phyloP scores from a whole-genome alignment of 2,329 filamentous ascomycete species.

The Xylaria sp. region DNA sequence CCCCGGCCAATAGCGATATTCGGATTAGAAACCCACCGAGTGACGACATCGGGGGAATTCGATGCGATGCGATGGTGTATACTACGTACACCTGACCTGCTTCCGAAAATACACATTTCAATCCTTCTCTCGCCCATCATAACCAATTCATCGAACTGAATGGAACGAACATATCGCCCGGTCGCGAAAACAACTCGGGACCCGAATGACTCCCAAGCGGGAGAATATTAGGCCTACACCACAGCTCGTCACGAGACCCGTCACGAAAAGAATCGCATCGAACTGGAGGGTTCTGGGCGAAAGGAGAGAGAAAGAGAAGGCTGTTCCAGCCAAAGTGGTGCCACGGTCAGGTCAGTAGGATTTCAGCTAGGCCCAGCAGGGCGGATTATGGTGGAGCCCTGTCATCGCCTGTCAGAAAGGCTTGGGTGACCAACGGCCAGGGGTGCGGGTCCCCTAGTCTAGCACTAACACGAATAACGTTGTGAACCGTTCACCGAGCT shows the following conservation, averaged over 20 bases:
- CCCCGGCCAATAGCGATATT: not conserved
- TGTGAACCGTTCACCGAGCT: not conserved
- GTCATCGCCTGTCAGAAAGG: not conserved
- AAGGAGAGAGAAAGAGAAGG: slow-evolving; percentile 5
- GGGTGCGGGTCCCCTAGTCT: not conserved
- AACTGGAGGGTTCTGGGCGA: not conserved
- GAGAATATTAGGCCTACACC: slow-evolving; percentile 25
- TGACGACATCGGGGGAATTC: not conserved
- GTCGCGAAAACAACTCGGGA: slow-evolving; percentile 30
- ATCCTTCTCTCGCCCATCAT: slow-evolving; percentile 12
- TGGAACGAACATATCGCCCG: not conserved
- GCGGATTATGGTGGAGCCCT: slow-evolving; percentile 1
- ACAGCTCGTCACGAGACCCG: not conserved
- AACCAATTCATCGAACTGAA: slow-evolving; percentile 6
- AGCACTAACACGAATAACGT: not conserved
- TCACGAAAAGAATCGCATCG: not conserved
- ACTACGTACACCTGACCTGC: not conserved
- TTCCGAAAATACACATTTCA: slow-evolving; percentile 8
- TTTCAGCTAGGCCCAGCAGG: slow-evolving; percentile 28
- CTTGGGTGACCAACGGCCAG: not conserved
- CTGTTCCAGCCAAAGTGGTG: slow-evolving; percentile 26
- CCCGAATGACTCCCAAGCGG: slow-evolving; percentile 4
- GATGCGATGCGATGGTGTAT: no score
- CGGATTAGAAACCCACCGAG: slow-evolving; percentile 8
- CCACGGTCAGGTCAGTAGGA: slow-evolving; percentile 39